These are phyloP conservation scores for Dictyostelium capitatum DNA, from an alignment of 78 protist genomes.

Conservation along the genomic window DNA sequence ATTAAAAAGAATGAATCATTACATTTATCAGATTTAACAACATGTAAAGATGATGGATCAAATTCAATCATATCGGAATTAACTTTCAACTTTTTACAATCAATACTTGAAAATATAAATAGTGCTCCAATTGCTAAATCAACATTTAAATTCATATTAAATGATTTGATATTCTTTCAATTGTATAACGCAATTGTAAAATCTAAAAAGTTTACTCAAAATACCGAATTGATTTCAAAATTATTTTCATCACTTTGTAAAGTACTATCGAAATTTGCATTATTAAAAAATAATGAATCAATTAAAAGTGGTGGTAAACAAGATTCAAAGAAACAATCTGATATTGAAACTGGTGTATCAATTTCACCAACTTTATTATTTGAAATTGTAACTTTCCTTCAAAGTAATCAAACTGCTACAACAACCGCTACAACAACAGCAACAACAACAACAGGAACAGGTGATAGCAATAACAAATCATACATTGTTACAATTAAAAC, in stretches of 20 bases:
- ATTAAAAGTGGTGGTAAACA: conserved; percentile 41
- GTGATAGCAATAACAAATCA: neutral
- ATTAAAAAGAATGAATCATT: conserved; percentile 33
- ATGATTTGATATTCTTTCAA: conserved; percentile 56
- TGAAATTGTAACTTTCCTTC: conserved; percentile 41
- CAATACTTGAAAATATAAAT: neutral
- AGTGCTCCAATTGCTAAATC: neutral
- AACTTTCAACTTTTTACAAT: conserved; percentile 1
- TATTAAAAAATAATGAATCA: conserved; percentile 46
- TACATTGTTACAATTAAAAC: no score
- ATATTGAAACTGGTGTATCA: conserved; percentile 24
- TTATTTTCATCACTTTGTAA: conserved; percentile 50
- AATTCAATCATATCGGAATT: conserved; percentile 10
- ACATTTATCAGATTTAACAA: conserved; percentile 16
- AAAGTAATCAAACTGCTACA: neutral
- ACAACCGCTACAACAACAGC: neutral
- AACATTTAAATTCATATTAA: conserved; percentile 26
- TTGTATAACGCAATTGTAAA: conserved; percentile 35
- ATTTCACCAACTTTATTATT: conserved; percentile 51
- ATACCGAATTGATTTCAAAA: conserved; percentile 2
- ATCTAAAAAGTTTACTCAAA: conserved; percentile 47
- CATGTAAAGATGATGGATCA: neutral
- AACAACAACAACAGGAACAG: conserved; percentile 47
- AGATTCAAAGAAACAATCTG: conserved; percentile 33
- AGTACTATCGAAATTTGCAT: neutral